Evolutionary conservation across 2,329 filamentous ascomycete genomes (phyloP).

Genomic region (Epicoccum nigrum): DNA sequence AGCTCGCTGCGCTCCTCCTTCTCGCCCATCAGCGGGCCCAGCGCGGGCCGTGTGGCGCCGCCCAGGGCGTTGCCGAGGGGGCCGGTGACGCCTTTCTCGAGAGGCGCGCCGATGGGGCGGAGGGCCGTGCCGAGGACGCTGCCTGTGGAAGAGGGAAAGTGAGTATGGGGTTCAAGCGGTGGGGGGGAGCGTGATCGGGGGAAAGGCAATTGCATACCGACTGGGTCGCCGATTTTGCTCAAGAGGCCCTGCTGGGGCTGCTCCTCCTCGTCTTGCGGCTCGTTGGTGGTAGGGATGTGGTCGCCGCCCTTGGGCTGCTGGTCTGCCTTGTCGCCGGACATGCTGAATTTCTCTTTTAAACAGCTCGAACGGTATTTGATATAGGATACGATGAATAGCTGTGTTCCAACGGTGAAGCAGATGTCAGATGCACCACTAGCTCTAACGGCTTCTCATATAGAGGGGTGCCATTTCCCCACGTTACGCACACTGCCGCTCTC

Average conservation of each 20-base stretch:
- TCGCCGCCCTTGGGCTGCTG: constrained; percentile 27
- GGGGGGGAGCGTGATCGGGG: not conserved
- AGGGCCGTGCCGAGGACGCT: constrained; percentile 47
- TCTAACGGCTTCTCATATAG: no score
- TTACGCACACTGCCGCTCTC: no score
- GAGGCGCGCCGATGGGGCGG: constrained; percentile 47
- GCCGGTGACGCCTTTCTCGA: constrained; percentile 45
- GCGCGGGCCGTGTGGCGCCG: constrained; percentile 43
- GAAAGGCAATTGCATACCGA: constrained; percentile 26
- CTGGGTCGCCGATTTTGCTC: constrained; percentile 39
- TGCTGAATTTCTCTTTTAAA: no score
- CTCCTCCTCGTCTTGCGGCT: constrained; percentile 24
- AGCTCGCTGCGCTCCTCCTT: constrained; percentile 46
- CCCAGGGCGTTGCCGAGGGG: constrained; percentile 47
- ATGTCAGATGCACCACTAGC: no score
- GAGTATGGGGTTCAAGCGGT: not conserved
- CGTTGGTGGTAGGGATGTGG: constrained; percentile 38
- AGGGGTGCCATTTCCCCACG: no score
- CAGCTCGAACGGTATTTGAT: no score
- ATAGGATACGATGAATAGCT: no score
- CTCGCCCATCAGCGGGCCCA: constrained; percentile 44
- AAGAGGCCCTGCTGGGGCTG: constrained; percentile 38
- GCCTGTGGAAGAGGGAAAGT: constrained; percentile 26
- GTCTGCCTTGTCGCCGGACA: constrained; percentile 14
- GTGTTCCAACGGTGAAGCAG: no score